Evolutionary conservation across 768 basidiomycete species (phyloP), one percentile per base, ranked within the genome.

Genomic region (Kwoniella sp.): DNA sequence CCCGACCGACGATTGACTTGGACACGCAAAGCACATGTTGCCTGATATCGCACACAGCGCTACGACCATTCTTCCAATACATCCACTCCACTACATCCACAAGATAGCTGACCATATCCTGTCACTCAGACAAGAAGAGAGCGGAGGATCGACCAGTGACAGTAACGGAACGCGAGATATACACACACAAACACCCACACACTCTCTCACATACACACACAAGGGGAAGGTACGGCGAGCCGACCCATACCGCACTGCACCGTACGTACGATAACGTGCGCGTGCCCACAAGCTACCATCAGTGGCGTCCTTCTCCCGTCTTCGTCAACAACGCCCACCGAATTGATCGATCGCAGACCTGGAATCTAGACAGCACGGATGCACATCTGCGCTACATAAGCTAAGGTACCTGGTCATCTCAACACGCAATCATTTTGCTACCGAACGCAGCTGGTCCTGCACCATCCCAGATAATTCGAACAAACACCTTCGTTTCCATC

Each of bases 151-250:
- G 20, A 45, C 41, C 41, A 45, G 41, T 8, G 9, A 5, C 34
- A 34, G 41, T 11, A 37, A 37, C 34, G 34, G 13, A 37, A 45
- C 41, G 41, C 41, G 41, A 45, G 17, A 45, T 20, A 45, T 17
- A 45, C 41, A 17, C 17, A 45, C 17, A 9, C 41, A 17, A 3
- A 4, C 41, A 45, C 41, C 9, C 41, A 45, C 34, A 13, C 34
- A 34, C 34, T 5, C 34, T 5, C 34, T 5, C 34, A 34, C 34
- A 34, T 45, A 45, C 41, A 45, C 41, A 45, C 41, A 45, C 41
- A 37, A 37, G 41, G 41, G 41, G 41, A 45, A 45, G 41, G 41
- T 45, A 45, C 41, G 41, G 41, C 41, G 41, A 45, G 17, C 41
- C 41, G 11, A 45, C 41, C 41, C 11, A 45, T 45, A 45, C 41